Evolutionary conservation across 1,284 basidiomycete species (phyloP), one percentile per base, ranked within the genome.

Genomic region (Vanrija sp.): DNA sequence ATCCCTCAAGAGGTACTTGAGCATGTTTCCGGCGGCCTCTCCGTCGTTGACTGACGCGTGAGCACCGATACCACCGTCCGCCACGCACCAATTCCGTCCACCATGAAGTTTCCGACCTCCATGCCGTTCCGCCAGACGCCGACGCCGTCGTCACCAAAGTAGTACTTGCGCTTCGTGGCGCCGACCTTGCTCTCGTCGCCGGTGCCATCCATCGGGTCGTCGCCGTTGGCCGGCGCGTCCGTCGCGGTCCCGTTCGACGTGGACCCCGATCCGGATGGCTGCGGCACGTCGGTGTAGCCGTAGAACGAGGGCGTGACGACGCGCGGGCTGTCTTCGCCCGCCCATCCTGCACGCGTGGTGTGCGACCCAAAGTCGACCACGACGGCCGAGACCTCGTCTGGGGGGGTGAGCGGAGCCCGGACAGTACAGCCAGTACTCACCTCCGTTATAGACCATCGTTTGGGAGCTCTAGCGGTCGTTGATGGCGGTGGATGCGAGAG

Each of bases 271-370:
- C 56, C 53, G 0, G 61, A 59, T 5, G 60, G 53, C 6, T 63
- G 51, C 5, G 62, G 54, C 67, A 75, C 61, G 72, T 82, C 65
- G 67, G 78, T 82, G 76, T 87, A 94, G 23, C 92, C 94, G 76
- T 92, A 98, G 52, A 85, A 83, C 1, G 93, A 89, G 1, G 96
- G 90, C 58, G 96, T 84, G 59, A 98, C 85, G 25, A 89, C 87
- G 75, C 93, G 92, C 28, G 96, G 96, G 15, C 89, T 85, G 72
- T 99, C 96, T 76, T 98, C 95, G 49, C 96, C 96, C 16, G 96
- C 95, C 75, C 95, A 96, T 46, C 96, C 96, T 21, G 91, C 92
- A 69, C 95, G 87, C 57, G 93, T 80, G 18, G 91, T 88, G 46
- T 89, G 88, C 39, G 89, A 83, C 46, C 96, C 96, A 69, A 97